A percentile compares a stretch with the other conserved stretches of the same genome.
Conservation (phyloP, 2,329 filamentous ascomycete genomes). For the Scopulariopsis brevicaulis region DNA sequence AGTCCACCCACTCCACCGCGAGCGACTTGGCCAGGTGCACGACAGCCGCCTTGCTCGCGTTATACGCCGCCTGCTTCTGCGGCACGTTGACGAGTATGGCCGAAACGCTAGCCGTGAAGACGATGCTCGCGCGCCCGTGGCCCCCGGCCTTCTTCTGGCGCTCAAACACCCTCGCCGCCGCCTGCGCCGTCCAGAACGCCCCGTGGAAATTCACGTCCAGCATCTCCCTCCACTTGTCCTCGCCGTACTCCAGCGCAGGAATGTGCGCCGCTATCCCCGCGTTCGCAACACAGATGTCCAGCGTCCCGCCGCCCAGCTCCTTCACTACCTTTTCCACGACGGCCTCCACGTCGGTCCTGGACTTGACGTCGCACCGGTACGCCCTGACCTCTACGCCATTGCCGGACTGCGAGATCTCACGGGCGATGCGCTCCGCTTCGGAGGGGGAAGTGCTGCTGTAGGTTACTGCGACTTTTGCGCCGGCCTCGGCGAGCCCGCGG, state of each 20-base stretch:
- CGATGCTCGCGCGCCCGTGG: constrained; percentile 58
- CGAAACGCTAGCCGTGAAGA: constrained; percentile 69
- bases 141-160: constrained; percentile 57
- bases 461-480: constrained; percentile 30
- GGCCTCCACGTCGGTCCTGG: neutral
- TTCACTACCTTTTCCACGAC: neutral
- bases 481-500: constrained; percentile 28
- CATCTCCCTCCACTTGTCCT: constrained; percentile 32
- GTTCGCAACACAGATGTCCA: constrained; percentile 34
- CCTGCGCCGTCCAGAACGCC: constrained; percentile 65
- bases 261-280: constrained; percentile 46
- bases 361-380: neutral
- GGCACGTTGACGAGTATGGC: constrained; percentile 70
- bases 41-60: constrained; percentile 57
- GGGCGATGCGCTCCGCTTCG: neutral
- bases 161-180: constrained; percentile 57
- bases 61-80: constrained; percentile 63
- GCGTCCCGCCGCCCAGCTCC: neutral
- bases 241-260: neutral
- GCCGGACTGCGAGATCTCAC: neutral
- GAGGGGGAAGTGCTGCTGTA: neutral
- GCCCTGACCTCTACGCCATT: neutral
- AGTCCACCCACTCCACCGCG: constrained; percentile 66
- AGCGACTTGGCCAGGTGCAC: constrained; percentile 45
- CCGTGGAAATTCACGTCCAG: constrained; percentile 63